A percentile compares a stretch with the other conserved stretches of the same genome.
Conservation (phyloP, 2,329 filamentous ascomycete species). For the Aspergillus sp. region DNA sequence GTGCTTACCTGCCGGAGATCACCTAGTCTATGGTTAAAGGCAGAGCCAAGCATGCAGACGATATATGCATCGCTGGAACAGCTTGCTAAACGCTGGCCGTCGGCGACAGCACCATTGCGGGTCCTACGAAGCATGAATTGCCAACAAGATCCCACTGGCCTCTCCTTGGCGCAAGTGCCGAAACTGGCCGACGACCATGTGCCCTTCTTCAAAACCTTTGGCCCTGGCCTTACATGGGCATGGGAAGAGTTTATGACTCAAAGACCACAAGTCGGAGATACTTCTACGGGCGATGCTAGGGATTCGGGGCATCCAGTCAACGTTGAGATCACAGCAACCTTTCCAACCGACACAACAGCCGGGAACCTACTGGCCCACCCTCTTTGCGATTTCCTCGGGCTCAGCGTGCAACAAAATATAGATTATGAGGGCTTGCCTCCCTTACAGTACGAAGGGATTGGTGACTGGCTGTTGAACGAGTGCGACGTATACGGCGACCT, state of each 20-base stretch:
- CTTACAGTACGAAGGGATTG: constrained; percentile 35
- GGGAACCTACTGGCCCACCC: neutral
- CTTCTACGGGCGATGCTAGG: neutral
- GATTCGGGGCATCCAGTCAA: neutral
- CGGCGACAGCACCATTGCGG: constrained; percentile 32
- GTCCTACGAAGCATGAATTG: constrained; percentile 29
- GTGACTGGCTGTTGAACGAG: constrained; percentile 35
- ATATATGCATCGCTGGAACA: constrained; percentile 33
- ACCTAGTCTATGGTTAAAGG: constrained; percentile 8
- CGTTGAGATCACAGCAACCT: neutral
- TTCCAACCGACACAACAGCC: neutral
- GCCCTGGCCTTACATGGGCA: constrained; percentile 32
- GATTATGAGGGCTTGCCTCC: constrained; percentile 18
- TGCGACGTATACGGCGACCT: constrained; percentile 30
- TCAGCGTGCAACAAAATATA: neutral
- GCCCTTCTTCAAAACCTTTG: constrained; percentile 31
- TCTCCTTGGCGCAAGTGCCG: neutral
- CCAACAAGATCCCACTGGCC: neutral
- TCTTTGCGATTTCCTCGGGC: neutral
- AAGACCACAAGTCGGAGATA: constrained; percentile 16
- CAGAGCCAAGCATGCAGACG: constrained; percentile 28
- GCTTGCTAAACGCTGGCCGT: constrained; percentile 35
- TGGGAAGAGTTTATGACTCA: constrained; percentile 27
- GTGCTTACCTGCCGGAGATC: constrained; percentile 42
- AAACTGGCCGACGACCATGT: constrained; percentile 22